phyloP scores from a whole-genome alignment of 2,329 filamentous ascomycete species.

The Colletotrichum scovillei region DNA sequence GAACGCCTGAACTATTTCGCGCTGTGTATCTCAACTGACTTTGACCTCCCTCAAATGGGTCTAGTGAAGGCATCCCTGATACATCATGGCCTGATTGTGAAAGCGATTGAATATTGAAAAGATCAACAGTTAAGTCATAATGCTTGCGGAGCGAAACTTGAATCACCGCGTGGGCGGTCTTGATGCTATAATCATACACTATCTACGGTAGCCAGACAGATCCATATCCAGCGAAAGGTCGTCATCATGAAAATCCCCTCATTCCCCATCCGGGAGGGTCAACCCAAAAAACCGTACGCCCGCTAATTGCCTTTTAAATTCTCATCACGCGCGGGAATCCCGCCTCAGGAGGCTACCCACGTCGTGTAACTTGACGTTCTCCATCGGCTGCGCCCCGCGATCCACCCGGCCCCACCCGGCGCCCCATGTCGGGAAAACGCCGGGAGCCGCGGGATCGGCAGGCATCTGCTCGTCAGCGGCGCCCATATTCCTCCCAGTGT shows the following conservation, averaged over 20 bases:
- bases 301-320: background rate
- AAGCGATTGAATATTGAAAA: background rate
- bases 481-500: constrained; percentile 34
- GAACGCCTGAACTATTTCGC: background rate
- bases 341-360: constrained; percentile 46
- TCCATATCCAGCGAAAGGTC: background rate
- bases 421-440: constrained; percentile 30
- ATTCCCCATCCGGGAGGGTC: background rate
- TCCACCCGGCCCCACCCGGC: constrained; percentile 45
- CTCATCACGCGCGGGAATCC: constrained; percentile 3
- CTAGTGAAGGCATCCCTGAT: background rate
- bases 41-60: background rate
- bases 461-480: constrained; percentile 17
- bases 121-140: background rate
- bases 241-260: background rate
- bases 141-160: background rate
- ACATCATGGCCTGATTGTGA: background rate
- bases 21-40: background rate
- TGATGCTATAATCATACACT: constrained; percentile 9
- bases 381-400: constrained; percentile 39
- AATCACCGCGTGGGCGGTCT: constrained; percentile 3
- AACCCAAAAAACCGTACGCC: background rate
- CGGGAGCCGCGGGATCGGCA: background rate
- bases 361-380: constrained; percentile 46
- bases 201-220: background rate